phyloP scores from a whole-genome alignment of 139 green algal genomes.

The Auxenochlorella protothecoides region DNA sequence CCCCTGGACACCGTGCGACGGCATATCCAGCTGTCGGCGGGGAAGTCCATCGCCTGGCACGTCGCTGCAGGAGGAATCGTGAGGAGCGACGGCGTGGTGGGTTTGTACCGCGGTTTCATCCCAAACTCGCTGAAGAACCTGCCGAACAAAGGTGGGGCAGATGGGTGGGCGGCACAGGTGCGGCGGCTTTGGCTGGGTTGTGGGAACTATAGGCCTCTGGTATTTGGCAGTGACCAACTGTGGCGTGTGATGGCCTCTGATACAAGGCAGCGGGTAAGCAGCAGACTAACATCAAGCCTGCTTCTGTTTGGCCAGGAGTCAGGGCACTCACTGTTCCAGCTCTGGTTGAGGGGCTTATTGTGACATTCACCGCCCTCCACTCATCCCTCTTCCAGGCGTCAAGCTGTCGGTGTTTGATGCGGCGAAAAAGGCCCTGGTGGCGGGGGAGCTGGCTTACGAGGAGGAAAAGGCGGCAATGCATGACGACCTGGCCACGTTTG shows the following conservation, averaged over 20 bases:
- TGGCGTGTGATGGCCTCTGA: no score
- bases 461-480: slow-evolving; percentile 13
- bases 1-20: slow-evolving; percentile 63
- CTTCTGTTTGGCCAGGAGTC: no score
- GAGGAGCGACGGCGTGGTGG: slow-evolving; percentile 31
- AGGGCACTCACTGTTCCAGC: no score
- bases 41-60: slow-evolving; percentile 1
- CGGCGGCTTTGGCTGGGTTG: no score
- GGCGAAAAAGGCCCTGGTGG: slow-evolving; percentile 34
- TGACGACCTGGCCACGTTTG: no score
- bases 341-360: no score
- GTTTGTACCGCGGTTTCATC: slow-evolving; percentile 69
- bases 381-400: slow-evolving; percentile 25
- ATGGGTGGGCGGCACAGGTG: no score
- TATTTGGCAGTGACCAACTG: no score
- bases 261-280: no score
- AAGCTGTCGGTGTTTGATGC: slow-evolving; percentile 45
- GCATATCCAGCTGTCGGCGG: slow-evolving; percentile 29
- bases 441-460: slow-evolving; percentile 21
- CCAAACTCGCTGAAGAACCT: slow-evolving; percentile 75
- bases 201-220: no score
- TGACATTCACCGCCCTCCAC: no score
- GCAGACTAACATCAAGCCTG: no score
- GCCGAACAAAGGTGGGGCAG: slow-evolving; percentile 64
- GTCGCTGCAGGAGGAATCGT: slow-evolving; percentile 16